These are phyloP conservation scores for Colletotrichum higginsianum DNA, from an alignment of 2,329 filamentous ascomycete genomes.

Conservation along the genomic window DNA sequence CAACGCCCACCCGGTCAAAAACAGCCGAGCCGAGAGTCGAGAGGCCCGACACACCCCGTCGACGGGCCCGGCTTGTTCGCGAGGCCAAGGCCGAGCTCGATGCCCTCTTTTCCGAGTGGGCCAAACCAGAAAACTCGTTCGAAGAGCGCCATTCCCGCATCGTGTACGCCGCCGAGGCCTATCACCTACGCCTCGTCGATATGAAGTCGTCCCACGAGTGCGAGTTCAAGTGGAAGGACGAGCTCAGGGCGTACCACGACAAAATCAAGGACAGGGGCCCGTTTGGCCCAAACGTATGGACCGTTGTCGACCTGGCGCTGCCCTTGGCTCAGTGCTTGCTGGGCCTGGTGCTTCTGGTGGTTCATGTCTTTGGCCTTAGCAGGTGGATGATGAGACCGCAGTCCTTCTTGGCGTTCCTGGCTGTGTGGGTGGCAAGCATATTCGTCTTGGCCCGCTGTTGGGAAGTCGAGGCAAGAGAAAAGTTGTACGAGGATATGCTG, in stretches of 20 bases:
- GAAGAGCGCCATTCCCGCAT: slow-evolving; percentile 35
- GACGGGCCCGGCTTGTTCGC: slow-evolving; percentile 23
- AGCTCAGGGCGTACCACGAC: slow-evolving; percentile 24
- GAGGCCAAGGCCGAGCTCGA: slow-evolving; percentile 34
- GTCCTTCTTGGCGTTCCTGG: slow-evolving; percentile 2
- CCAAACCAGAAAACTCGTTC: slow-evolving; percentile 20
- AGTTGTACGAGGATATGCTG: slow-evolving; percentile 30
- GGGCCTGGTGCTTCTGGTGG: background rate
- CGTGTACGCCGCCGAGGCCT: slow-evolving; percentile 35
- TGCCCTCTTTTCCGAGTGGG: slow-evolving; percentile 11
- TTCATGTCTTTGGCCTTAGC: background rate
- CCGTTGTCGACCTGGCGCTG: slow-evolving; percentile 19
- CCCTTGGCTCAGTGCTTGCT: slow-evolving; percentile 4
- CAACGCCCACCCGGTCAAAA: background rate
- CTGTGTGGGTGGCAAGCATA: slow-evolving; percentile 2
- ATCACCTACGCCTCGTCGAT: slow-evolving; percentile 22
- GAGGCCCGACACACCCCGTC: slow-evolving; percentile 12
- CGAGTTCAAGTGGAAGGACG: slow-evolving; percentile 36
- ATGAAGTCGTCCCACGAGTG: slow-evolving; percentile 32
- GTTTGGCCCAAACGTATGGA: slow-evolving; percentile 20
- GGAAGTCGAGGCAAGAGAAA: slow-evolving; percentile 14
- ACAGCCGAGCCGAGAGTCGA: background rate
- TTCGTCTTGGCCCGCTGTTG: background rate
- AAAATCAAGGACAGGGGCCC: slow-evolving; percentile 21
- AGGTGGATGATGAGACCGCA: background rate